Conservation (phyloP, 495 filamentous ascomycete genomes). For the Aspergillus mulundensis region DNA sequence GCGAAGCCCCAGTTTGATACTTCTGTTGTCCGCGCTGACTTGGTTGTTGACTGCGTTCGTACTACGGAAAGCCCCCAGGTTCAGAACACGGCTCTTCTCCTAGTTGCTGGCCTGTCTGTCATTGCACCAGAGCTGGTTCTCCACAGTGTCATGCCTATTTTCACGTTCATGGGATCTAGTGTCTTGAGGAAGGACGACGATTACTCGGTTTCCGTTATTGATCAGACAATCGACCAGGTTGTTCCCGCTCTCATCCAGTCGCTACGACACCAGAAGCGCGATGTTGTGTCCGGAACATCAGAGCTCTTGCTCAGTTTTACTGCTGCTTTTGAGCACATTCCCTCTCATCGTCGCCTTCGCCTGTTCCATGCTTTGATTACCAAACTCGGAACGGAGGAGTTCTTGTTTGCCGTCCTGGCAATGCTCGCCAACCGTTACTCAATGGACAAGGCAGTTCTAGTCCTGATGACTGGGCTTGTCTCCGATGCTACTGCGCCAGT, state of each 20-base stretch:
- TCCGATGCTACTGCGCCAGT: slow-evolving; percentile 56
- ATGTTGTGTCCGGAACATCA: slow-evolving; percentile 71
- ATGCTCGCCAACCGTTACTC: slow-evolving; percentile 47
- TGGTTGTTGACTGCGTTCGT: slow-evolving; percentile 87
- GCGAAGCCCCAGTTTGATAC: slow-evolving; percentile 63
- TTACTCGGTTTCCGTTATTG: slow-evolving; percentile 90
- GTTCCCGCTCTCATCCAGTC: slow-evolving; percentile 88
- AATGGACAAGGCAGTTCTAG: slow-evolving; percentile 41
- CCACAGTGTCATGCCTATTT: slow-evolving; percentile 97
- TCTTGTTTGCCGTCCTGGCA: slow-evolving; percentile 47
- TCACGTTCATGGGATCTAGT: slow-evolving; percentile 92
- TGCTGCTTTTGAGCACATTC: slow-evolving; percentile 91
- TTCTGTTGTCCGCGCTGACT: slow-evolving; percentile 72
- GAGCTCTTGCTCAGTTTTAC: slow-evolving; percentile 89
- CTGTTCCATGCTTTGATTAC: slow-evolving; percentile 74
- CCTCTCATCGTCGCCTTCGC: slow-evolving; percentile 71
- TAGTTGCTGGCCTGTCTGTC: slow-evolving; percentile 76
- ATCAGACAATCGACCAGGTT: slow-evolving; percentile 77
- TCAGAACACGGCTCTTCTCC: slow-evolving; percentile 84
- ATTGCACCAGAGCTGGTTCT: slow-evolving; percentile 84
- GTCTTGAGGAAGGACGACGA: slow-evolving; percentile 88
- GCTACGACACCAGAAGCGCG: slow-evolving; percentile 70
- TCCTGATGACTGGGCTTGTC: slow-evolving; percentile 39
- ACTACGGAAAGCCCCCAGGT: slow-evolving; percentile 83
- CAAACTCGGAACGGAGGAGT: slow-evolving; percentile 79